Conservation (phyloP, 2,329 filamentous ascomycete species). For the Aspergillus phoenicis region DNA sequence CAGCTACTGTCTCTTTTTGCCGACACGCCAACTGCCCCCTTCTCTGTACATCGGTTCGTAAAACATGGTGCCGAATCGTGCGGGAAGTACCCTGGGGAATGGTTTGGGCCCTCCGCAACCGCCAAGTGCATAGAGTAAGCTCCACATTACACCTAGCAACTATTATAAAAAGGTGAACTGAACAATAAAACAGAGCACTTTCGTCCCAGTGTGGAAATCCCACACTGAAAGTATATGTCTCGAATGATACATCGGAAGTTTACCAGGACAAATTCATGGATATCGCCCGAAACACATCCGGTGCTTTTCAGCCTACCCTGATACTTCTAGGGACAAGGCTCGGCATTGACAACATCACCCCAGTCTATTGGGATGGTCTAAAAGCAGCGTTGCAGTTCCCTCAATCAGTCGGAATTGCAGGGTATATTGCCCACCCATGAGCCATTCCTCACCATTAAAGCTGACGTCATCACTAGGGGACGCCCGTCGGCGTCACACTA, state of each 20-base stretch:
- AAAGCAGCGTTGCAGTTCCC: constrained; percentile 80
- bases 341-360: constrained; percentile 91
- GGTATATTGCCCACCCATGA: constrained; percentile 56
- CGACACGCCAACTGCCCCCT: constrained; percentile 81
- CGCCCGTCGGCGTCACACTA: constrained; percentile 88
- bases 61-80: constrained; percentile 82
- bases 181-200: constrained; percentile 63
- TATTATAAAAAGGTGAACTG: constrained; percentile 8
- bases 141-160: background rate
- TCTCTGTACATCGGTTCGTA: constrained; percentile 95
- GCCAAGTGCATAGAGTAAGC: constrained; percentile 89
- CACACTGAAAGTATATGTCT: constrained; percentile 79
- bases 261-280: constrained; percentile 87
- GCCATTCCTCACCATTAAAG: constrained; percentile 26
- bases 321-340: constrained; percentile 86
- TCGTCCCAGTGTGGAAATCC: constrained; percentile 65
- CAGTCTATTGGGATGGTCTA: constrained; percentile 93
- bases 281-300: constrained; percentile 68
- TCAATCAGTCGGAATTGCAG: constrained; percentile 94
- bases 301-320: constrained; percentile 76
- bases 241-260: constrained; percentile 85
- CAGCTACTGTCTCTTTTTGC: constrained; percentile 79
- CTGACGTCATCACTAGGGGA: constrained; percentile 60
- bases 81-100: constrained; percentile 93
- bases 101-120: constrained; percentile 98